Percentiles rank a stretch among this genome's conserved stretches.
These are phyloP conservation scores for Tanacetum coccineum DNA, from an alignment of 129 eudicot genomes.

Conservation along the genomic window DNA sequence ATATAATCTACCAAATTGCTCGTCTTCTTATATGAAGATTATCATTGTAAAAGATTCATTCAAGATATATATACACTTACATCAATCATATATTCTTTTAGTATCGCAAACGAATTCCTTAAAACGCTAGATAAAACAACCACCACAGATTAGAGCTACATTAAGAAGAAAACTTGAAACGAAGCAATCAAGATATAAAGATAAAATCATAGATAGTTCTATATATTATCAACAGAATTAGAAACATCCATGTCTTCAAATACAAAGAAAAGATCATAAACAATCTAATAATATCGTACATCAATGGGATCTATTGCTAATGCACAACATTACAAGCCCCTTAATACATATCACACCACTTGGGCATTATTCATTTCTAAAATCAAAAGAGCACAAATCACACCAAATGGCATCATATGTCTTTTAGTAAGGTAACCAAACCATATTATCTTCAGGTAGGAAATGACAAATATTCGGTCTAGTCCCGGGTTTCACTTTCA, in stretches of 20 bases:
- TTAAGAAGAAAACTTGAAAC: too few relatives aligned
- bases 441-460: constrained; percentile 65
- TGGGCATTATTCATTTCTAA: too few relatives aligned
- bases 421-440: constrained; percentile 49
- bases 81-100: neutral
- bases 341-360: neutral
- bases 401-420: constrained; percentile 22
- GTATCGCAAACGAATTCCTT: neutral
- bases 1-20: too few relatives aligned
- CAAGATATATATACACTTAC: neutral
- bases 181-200: too few relatives aligned
- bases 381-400: neutral
- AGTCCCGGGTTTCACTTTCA: constrained; percentile 62
- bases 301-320: constrained; percentile 16
- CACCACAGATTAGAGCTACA: too few relatives aligned
- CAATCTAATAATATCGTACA: constrained; percentile 26
- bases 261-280: constrained; percentile 17
- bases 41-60: too few relatives aligned
- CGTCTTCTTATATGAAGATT: neutral
- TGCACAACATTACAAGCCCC: constrained; percentile 20
- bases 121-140: neutral
- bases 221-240: neutral
- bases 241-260: constrained; percentile 8
- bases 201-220: too few relatives aligned
- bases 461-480: constrained; percentile 64